Evolutionary conservation across 192 early-diverging fungal species (phyloP), one percentile per base, ranked within the genome.

Genomic region (Rhizophlyctis rosea): DNA sequence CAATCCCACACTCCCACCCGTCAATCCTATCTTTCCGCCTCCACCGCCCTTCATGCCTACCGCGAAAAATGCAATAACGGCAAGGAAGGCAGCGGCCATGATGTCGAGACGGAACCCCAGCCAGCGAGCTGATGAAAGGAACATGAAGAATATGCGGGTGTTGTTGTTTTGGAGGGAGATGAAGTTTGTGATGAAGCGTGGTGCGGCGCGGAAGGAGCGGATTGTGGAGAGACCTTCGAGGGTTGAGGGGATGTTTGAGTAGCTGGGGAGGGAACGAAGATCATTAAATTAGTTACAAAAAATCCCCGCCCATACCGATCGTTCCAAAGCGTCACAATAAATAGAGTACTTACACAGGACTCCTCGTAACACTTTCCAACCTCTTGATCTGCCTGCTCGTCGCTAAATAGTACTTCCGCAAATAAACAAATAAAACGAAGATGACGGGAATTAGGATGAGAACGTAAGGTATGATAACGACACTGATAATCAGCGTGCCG

Each of bases 141-240:
- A 78, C 4, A 67, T 28, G 64, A 89, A 88, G 59, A 73, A 86
- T 0, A 86, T 75, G 2, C 81, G 71, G 2, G 79, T 73, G 53
- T 87, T 83, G 9, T 86, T 70, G 68, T 92, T 85, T 4, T 79
- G 74, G 3, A 81, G 67, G 3, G 71, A 59, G 28, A 77, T 70
- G 48, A 89, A 86, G 9, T 71, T 44, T 0, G 50, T 47, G 34
- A 73, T 70, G n/a, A n/a, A n/a, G n/a, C n/a, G n/a, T n/a, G n/a
- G n/a, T n/a, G n/a, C n/a, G 1, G 70, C 79, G 29, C 73, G 68
- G 62, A 83, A 90, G 0, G 90, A 76, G 47, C 91, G 83, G 49
- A 94, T 85, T 35, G 81, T 81, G 0, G 81, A 76, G 28, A 86
- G 67, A 0, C 90, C 91, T 24, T 87, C 90, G 33, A 90, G 61